phyloP scores from a whole-genome alignment of 169 alveolate genomes.

The Amoebophrya sp. region DNA sequence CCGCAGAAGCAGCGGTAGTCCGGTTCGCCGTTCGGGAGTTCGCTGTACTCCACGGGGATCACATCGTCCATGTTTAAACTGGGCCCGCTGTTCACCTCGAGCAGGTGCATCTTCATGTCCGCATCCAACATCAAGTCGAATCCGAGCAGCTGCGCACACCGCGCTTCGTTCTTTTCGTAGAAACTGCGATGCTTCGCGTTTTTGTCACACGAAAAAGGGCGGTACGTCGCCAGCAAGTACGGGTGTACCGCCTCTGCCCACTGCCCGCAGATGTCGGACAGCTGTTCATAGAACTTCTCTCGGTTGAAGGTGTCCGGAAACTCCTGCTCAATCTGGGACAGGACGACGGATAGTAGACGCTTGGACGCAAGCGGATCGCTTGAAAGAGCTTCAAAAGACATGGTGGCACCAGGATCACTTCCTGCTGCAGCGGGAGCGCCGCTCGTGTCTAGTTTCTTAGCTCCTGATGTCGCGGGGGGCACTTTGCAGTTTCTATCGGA shows the following conservation, averaged over 20 bases:
- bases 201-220: not conserved
- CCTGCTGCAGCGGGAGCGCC: too few species aligned
- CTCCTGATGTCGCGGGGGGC: too few species aligned
- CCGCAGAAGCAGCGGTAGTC: not conserved
- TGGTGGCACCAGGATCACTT: too few species aligned
- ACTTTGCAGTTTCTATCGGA: too few species aligned
- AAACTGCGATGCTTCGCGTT: not conserved
- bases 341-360: not conserved
- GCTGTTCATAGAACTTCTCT: not conserved
- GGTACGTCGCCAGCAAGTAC: not conserved
- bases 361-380: too few species aligned
- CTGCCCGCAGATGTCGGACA: not conserved
- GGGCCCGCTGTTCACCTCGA: conserved; percentile 20
- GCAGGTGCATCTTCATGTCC: not conserved
- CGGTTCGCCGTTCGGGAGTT: not conserved
- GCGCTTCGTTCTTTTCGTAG: not conserved
- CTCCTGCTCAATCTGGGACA: not conserved
- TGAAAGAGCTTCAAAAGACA: too few species aligned
- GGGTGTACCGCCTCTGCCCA: not conserved
- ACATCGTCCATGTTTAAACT: not conserved
- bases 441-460: too few species aligned
- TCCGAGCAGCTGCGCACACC: not conserved
- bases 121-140: not conserved
- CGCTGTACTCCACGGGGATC: not conserved
- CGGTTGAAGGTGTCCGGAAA: not conserved